Evolutionary conservation across 2,329 filamentous ascomycete genomes (phyloP), one percentile per base, ranked within the genome.

Genomic region (Botrytis deweyae): DNA sequence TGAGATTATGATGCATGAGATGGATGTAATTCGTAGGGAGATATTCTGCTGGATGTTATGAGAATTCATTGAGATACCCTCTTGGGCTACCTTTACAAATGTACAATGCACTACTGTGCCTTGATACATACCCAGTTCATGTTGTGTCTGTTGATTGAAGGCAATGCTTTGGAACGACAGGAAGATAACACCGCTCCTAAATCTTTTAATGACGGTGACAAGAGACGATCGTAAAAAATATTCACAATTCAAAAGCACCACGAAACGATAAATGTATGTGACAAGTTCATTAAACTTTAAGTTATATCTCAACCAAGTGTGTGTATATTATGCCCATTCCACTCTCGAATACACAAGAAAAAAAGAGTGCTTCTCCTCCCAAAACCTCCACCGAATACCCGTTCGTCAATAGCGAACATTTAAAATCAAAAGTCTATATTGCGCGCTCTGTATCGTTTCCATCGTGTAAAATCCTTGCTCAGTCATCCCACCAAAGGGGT

Each of bases 201-300:
- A 4, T 36, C 12, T 12, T 25, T 1, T 1, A 9, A 16, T 25
- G 36, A 18, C 4, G 22, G 40, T 40, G 10, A 38, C 20, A 40
- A 9, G 29, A 63, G 25, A 42, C 36, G n/a, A 63, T 9, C 16
- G 25, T n/a, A 18, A 40, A 40, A 14, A 14, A 29, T 4, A 40
- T 33, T 38, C 33, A 40, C 4, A 16, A 67, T n/a, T 25, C 1
- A 33, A 25, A 40, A 1, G 52, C 12, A 38, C 33, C 14, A 52
- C 20, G 16, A 1, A 14, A 58, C 25, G 22, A 40, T 29, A 42
- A 14, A 25, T 65, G 25, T 69, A 59, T 69, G n/a, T 59, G 18
- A 58, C 36, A 59, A 29, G 66, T 69, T 69, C 66, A 69, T 69
- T 69, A 69, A 38, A 69, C 66, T 69, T 69, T 69, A 58, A 69